Percentiles rank a stretch among this genome's conserved stretches.
Conservation (phyloP, 23 red algal species). For the Agarophyton chilense region DNA sequence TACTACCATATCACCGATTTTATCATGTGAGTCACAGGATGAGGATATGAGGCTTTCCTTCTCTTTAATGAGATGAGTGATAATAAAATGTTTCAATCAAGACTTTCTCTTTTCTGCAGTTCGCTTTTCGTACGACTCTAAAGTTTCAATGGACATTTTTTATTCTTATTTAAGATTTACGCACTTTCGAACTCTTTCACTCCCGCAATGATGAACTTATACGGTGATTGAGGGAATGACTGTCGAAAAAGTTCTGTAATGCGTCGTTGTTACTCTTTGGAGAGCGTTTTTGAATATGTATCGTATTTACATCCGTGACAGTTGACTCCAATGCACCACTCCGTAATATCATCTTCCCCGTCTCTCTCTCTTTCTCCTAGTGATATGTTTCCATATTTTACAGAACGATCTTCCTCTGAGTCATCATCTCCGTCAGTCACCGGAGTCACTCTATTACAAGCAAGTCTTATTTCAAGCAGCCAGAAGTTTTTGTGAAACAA, state of each 20-base stretch:
- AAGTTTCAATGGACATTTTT: background rate
- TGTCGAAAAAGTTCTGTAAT: too few species aligned
- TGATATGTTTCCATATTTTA: too few species aligned
- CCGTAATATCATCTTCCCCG: too few species aligned
- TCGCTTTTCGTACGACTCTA: background rate
- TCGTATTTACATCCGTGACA: too few species aligned
- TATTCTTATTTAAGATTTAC: background rate
- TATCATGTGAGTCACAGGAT: background rate
- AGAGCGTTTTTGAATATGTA: too few species aligned
- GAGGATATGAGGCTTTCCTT: background rate
- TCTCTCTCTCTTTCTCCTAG: too few species aligned
- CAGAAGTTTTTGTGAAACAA: background rate
- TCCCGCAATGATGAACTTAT: too few species aligned
- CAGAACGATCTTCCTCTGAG: background rate
- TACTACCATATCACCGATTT: background rate
- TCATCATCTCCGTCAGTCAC: background rate
- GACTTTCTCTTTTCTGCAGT: background rate
- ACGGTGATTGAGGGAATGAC: too few species aligned
- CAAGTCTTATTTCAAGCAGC: background rate
- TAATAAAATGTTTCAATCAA: background rate
- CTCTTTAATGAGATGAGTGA: background rate
- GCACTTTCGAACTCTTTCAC: background rate
- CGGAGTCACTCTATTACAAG: too few species aligned
- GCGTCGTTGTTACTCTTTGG: too few species aligned
- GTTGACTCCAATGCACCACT: too few species aligned